Base-by-base conservation (phyloP, 148 eudicot species). In the Fagopyrum tataricum region DNA sequence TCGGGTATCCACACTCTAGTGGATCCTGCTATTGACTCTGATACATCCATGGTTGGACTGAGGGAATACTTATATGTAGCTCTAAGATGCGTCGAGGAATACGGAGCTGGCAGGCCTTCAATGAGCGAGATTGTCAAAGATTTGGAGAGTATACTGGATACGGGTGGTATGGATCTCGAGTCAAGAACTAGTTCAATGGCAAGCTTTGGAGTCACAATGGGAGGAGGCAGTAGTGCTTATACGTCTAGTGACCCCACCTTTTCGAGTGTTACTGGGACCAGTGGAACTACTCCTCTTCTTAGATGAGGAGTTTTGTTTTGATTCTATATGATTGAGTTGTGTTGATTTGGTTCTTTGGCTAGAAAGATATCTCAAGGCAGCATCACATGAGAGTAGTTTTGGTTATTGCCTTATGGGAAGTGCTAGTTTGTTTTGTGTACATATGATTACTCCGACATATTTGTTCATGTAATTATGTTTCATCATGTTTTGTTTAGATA, bases 41-140 rank as follows among this genome's bases (percentile, higher is more conserved):
- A 82, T 15, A 75, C 72, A 31, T 70, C 76, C 21, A 72, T 86
- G 44, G 76, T 75, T 43, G 91, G 94, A 15, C 73, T 89, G 0
- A 89, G 86, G 74, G 87, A 58, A 68, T 86, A 80, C 75, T 81
- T 86, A 74, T 85, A 84, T 74, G 23, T 89, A 26, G 88, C 97
- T 58, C 8, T 92, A 81, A 85, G 82, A 23, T 92, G 97, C 58
- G 83, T 84, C 8, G 81, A 85, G 62, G 96, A 90, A 56, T 37
- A 78, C 2, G 88, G 86, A 40, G 23, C 55, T 8, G 71, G 67
- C 21, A 84, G 96, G 75, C 96, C 97, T 17, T 71, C 81, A 15
- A 90, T 88, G 95, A 80, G 91, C 8, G 92, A 90, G 62, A 91
- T 87, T 23, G 88, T 90, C 39, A 92, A 88, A 84, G 90, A 90